phyloP scores from a whole-genome alignment of 1,284 basidiomycete species.

The Porogramme epimiltina region DNA sequence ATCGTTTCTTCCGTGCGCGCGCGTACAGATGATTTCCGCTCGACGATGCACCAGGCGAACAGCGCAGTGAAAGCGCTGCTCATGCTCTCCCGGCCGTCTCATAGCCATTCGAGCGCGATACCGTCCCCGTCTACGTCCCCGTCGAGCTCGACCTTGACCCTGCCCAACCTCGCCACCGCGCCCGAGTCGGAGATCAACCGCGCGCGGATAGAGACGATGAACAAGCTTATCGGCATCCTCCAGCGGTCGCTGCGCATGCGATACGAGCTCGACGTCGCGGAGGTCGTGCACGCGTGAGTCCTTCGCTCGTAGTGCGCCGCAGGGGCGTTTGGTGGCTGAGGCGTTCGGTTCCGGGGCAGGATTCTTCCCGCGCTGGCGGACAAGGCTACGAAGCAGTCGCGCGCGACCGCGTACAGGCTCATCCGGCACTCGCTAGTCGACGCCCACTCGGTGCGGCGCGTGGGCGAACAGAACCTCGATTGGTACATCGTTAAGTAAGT shows the following conservation, averaged over 20 bases:
- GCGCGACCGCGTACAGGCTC: slow-evolving; percentile 87
- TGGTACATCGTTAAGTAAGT: slow-evolving; percentile 87
- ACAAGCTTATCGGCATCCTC: slow-evolving; percentile 69
- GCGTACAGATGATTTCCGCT: slow-evolving; percentile 65
- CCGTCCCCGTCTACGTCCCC: slow-evolving; percentile 46
- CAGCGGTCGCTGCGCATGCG: slow-evolving; percentile 76
- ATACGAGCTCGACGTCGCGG: slow-evolving; percentile 72
- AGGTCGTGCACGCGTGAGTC: slow-evolving; percentile 74
- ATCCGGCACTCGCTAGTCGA: slow-evolving; percentile 83
- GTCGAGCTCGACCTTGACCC: slow-evolving; percentile 44
- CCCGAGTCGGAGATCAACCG: slow-evolving; percentile 52
- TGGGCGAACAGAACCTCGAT: slow-evolving; percentile 71
- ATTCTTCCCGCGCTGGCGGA: slow-evolving; percentile 81
- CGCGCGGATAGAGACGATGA: slow-evolving; percentile 65
- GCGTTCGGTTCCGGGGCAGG: slow-evolving; percentile 39
- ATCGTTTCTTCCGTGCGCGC: neutral
- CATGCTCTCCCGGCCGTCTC: slow-evolving; percentile 15
- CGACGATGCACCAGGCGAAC: slow-evolving; percentile 63
- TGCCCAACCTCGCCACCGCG: slow-evolving; percentile 32
- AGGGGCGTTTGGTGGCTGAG: neutral
- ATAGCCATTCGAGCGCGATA: slow-evolving; percentile 5
- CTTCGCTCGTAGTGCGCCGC: neutral
- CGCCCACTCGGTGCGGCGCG: slow-evolving; percentile 58
- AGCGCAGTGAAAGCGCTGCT: slow-evolving; percentile 56
- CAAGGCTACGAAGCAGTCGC: slow-evolving; percentile 68